Conservation (phyloP, 2,329 filamentous ascomycete genomes). For the Aspergillus texensis region DNA sequence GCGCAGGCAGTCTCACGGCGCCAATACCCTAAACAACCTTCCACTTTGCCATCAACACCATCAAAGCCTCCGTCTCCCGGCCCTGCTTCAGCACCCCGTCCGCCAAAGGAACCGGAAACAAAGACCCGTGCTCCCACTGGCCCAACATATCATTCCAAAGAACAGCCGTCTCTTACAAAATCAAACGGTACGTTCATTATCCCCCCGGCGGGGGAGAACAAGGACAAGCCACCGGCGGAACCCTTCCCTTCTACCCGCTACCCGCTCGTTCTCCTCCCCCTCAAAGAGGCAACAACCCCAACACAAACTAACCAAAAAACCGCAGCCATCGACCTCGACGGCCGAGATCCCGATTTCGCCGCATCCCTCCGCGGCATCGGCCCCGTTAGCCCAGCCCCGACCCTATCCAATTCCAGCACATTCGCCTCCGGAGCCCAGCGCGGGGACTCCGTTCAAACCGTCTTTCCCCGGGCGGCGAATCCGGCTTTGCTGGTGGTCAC, state of each 20-base stretch:
- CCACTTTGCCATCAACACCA: constrained; percentile 38
- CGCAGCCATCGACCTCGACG: constrained; percentile 62
- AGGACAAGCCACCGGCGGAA: not conserved
- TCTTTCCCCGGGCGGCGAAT: constrained; percentile 48
- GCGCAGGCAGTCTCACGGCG: constrained; percentile 54
- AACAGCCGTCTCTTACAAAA: constrained; percentile 35
- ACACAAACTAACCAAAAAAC: constrained; percentile 1
- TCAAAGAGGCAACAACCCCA: constrained; percentile 1
- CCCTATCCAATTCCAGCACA: constrained; percentile 57
- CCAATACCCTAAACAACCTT: constrained; percentile 57
- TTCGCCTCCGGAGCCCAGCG: constrained; percentile 38
- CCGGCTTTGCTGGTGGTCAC: constrained; percentile 58
- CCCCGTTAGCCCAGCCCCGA: constrained; percentile 60
- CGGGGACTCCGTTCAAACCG: constrained; percentile 33
- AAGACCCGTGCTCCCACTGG: constrained; percentile 19
- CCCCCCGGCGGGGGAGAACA: not conserved
- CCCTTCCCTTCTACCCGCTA: not conserved
- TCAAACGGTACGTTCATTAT: constrained; percentile 34
- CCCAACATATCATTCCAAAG: constrained; percentile 39
- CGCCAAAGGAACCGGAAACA: constrained; percentile 12
- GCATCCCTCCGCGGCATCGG: constrained; percentile 73
- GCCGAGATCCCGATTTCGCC: constrained; percentile 68
- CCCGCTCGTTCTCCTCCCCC: not conserved
- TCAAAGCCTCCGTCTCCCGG: constrained; percentile 36
- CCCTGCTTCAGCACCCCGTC: constrained; percentile 18